phyloP scores from a whole-genome alignment of 225 moss, liverwort and hornwort species.

The Sphagnum tenellum region DNA sequence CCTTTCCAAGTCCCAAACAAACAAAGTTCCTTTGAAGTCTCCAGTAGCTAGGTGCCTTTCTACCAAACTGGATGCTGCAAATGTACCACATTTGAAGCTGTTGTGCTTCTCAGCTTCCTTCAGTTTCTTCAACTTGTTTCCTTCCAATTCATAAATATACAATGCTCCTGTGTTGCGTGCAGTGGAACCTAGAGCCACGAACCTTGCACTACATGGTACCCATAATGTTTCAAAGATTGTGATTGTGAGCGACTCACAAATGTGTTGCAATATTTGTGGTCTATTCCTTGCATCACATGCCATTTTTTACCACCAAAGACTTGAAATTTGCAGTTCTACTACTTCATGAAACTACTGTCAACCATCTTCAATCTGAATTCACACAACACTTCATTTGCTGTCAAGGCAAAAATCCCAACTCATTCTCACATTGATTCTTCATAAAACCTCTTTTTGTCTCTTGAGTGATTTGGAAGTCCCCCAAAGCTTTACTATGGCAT shows the following conservation, averaged over 20 bases:
- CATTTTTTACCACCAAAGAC: constrained; percentile 8
- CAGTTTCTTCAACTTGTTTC: constrained; percentile 46
- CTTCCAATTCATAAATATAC: constrained; percentile 70
- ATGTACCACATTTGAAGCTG: constrained; percentile 85
- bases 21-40: constrained; percentile 76
- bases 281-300: constrained; percentile 42
- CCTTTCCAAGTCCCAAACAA: constrained; percentile 73
- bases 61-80: constrained; percentile 57
- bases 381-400: too few relatives aligned
- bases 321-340: background rate
- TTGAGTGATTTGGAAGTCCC: background rate
- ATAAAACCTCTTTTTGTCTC: background rate
- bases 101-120: constrained; percentile 54
- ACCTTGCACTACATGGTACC: constrained; percentile 88
- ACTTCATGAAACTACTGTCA: too few relatives aligned
- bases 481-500: too few relatives aligned
- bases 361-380: too few relatives aligned
- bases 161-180: constrained; percentile 62
- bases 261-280: constrained; percentile 82
- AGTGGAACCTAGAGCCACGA: constrained; percentile 71
- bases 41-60: constrained; percentile 61
- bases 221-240: constrained; percentile 82
- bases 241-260: constrained; percentile 39
- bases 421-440: background rate
- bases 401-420: too few relatives aligned